These are phyloP conservation scores for Gloeophyllum trabeum DNA, from an alignment of 768 basidiomycete genomes.

Conservation along the genomic window DNA sequence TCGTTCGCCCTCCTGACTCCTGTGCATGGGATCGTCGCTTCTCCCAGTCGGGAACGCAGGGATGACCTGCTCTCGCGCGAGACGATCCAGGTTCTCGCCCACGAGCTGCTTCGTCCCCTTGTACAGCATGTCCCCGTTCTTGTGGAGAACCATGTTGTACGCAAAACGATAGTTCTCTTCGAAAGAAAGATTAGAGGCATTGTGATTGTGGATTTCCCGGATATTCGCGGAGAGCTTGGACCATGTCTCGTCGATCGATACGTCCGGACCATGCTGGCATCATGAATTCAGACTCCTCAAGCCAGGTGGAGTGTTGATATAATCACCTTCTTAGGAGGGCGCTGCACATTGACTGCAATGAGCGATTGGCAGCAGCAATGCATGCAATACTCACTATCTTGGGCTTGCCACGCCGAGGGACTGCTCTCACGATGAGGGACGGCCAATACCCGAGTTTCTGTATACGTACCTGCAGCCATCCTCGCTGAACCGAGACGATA, in stretches of 20 bases:
- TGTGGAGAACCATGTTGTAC: constrained; percentile 88
- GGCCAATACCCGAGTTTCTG: too few species aligned
- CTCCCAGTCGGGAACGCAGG: constrained; percentile 76
- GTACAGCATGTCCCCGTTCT: constrained; percentile 78
- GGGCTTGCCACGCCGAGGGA: constrained; percentile 13
- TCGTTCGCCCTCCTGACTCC: constrained; percentile 74
- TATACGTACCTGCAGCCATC: too few species aligned
- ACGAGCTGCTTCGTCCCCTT: constrained; percentile 74
- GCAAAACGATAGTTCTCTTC: constrained; percentile 93
- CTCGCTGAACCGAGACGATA: too few species aligned
- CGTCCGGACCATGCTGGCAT: constrained; percentile 56
- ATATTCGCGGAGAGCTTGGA: constrained; percentile 73
- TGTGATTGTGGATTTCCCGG: constrained; percentile 89
- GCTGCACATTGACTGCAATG: too few species aligned
- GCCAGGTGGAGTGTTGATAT: too few species aligned
- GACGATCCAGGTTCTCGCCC: constrained; percentile 67
- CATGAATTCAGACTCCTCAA: too few species aligned
- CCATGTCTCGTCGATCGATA: constrained; percentile 83
- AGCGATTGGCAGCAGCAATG: too few species aligned
- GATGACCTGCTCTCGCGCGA: constrained; percentile 66
- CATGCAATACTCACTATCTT: constrained; percentile 21
- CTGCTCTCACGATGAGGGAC: too few species aligned
- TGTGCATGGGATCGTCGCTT: constrained; percentile 56
- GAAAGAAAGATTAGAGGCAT: constrained; percentile 79
- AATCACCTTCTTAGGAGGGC: not conserved